Evolutionary conservation across 306 rosid species (phyloP).

Genomic region (Sophora flavescens): DNA sequence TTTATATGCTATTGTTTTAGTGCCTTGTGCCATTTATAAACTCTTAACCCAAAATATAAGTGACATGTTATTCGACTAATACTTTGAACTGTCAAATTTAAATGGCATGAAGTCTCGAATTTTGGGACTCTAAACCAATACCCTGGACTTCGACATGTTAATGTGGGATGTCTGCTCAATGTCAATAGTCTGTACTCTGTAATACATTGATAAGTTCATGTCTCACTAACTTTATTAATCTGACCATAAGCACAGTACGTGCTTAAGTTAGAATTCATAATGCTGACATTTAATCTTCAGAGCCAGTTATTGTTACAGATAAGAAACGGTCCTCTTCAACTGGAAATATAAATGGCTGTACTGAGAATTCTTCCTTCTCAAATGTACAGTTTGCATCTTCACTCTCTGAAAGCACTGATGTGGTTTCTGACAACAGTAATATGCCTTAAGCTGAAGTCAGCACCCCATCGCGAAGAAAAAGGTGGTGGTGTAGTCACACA

Average conservation of each 20-base stretch:
- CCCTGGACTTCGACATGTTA: background rate
- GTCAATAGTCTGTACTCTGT: background rate
- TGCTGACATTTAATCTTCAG: conserved; percentile 37
- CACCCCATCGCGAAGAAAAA: conserved; percentile 13
- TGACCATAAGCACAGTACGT: background rate
- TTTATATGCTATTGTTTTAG: background rate
- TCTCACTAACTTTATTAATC: background rate
- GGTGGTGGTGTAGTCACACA: conserved; percentile 52
- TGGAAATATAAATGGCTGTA: conserved; percentile 29
- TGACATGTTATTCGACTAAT: background rate
- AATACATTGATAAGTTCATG: conserved; percentile 8
- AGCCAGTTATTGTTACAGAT: conserved; percentile 35
- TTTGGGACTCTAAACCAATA: background rate
- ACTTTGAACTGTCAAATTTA: background rate
- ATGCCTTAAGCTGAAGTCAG: conserved; percentile 38
- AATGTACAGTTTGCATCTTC: conserved; percentile 29
- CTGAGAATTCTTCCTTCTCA: conserved; percentile 16
- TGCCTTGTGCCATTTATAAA: background rate
- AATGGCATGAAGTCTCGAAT: background rate
- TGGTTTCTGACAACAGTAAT: conserved; percentile 28
- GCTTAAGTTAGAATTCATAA: conserved; percentile 19
- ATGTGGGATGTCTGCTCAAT: background rate
- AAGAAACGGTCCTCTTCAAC: conserved; percentile 37
- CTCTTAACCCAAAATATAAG: background rate
- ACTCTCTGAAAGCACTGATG: conserved; percentile 30